phyloP scores from a whole-genome alignment of 2,329 filamentous ascomycete species.

The Trichoderma pleuroti region DNA sequence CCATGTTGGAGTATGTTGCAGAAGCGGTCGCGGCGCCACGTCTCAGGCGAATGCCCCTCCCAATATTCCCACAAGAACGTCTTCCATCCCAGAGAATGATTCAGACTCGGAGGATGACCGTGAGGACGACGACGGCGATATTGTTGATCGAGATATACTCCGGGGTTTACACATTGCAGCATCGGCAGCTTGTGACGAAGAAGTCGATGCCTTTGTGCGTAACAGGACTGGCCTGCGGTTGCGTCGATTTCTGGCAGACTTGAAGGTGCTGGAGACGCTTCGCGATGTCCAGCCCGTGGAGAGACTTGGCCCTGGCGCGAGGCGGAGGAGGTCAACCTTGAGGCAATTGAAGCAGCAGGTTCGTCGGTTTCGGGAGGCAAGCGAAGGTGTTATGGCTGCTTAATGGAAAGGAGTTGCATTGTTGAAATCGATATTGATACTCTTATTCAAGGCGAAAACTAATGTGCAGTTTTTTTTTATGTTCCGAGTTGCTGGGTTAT shows the following conservation, averaged over 20 bases:
- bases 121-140: constrained; percentile 27
- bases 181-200: constrained; percentile 53
- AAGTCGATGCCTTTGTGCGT: constrained; percentile 50
- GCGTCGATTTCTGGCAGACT: constrained; percentile 52
- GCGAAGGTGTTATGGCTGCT: constrained; percentile 7
- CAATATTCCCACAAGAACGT: constrained; percentile 36
- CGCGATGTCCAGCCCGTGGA: constrained; percentile 30
- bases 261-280: constrained; percentile 49
- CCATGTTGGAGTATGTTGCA: constrained; percentile 29
- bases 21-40: constrained; percentile 27
- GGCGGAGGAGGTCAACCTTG: constrained; percentile 32
- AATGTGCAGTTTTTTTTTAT: not conserved
- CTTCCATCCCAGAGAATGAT: constrained; percentile 31
- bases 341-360: constrained; percentile 36
- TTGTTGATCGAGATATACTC: constrained; percentile 47
- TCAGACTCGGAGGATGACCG: constrained; percentile 27
- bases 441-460: not conserved
- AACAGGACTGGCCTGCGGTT: constrained; percentile 51
- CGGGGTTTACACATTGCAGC: constrained; percentile 53
- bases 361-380: constrained; percentile 33
- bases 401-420: not conserved
- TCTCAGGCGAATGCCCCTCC: constrained; percentile 29
- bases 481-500: not conserved
- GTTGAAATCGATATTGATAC: not conserved
- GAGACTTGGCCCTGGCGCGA: constrained; percentile 27